Conservation (phyloP, 768 basidiomycete genomes). For the Phanerochaete sordida region DNA sequence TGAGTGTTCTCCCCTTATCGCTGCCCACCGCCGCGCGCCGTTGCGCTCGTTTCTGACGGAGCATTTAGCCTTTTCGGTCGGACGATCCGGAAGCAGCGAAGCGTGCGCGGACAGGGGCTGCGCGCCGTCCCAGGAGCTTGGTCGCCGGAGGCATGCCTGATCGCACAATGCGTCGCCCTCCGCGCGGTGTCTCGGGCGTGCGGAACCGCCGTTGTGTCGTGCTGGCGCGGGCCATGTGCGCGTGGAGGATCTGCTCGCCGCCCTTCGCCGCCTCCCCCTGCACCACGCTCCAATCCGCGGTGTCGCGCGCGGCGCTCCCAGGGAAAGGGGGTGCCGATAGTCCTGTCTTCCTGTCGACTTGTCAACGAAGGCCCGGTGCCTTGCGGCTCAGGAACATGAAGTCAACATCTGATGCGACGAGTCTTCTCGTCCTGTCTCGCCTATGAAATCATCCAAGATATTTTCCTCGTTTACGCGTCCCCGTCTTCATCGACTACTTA, state of each 20-base stretch:
- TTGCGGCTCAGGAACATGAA: neutral
- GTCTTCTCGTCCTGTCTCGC: neutral
- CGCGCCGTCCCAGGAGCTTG: neutral
- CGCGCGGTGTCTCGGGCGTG: neutral
- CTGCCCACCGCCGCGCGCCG: neutral
- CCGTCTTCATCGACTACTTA: neutral
- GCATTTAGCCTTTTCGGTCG: neutral
- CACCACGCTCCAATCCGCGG: no score
- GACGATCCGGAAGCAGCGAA: neutral
- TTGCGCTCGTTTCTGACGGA: neutral
- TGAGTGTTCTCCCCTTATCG: neutral
- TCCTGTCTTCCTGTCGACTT: neutral
- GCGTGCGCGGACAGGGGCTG: neutral
- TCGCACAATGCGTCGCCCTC: neutral
- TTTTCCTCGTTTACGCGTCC: neutral
- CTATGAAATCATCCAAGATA: neutral
- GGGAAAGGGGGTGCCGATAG: neutral
- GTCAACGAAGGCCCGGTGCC: neutral
- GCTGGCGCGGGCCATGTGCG: no score
- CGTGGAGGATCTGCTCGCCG: no score
- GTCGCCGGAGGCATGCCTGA: neutral
- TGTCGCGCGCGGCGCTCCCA: no score
- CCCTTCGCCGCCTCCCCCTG: no score
- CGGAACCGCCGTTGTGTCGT: no score
- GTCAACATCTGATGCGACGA: neutral